Percentiles rank a stretch among this genome's conserved stretches.
Evolutionary conservation across 768 basidiomycete species (phyloP).

Genomic region (Strobilomyces dryophilus): DNA sequence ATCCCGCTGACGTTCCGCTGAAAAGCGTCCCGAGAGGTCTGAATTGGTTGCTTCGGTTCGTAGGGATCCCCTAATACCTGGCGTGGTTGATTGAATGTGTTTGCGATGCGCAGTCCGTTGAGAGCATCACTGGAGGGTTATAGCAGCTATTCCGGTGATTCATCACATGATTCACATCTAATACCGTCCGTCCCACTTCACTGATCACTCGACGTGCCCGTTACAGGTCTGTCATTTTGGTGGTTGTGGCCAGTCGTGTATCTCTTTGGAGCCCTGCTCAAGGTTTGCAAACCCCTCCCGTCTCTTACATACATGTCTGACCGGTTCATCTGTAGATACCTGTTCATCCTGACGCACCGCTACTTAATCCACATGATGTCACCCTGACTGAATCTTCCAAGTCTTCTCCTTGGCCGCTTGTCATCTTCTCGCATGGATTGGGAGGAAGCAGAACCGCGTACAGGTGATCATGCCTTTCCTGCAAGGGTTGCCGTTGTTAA

Average conservation of each 20-base stretch:
- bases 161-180: conserved; percentile 4
- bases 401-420: conserved; percentile 60
- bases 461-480: conserved; percentile 35
- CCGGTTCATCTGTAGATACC: conserved; percentile 41
- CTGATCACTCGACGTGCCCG: neutral
- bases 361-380: conserved; percentile 32
- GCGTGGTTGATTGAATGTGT: neutral
- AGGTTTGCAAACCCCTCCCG: conserved; percentile 29
- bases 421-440: conserved; percentile 84
- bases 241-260: conserved; percentile 45
- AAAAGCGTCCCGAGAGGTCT: conserved; percentile 38
- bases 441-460: conserved; percentile 71
- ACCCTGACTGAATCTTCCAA: conserved; percentile 1
- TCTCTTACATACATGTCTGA: neutral
- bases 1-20: conserved; percentile 46
- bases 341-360: conserved; percentile 51
- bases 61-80: neutral
- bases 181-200: neutral
- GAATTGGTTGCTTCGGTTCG: conserved; percentile 56
- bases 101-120: conserved; percentile 32
- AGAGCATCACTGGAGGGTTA: conserved; percentile 46
- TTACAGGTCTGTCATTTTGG: conserved; percentile 26
- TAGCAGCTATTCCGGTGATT: conserved; percentile 43
- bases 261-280: conserved; percentile 46
- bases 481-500: neutral